Conservation (phyloP, 129 eudicot species). For the Apium graveolens region DNA sequence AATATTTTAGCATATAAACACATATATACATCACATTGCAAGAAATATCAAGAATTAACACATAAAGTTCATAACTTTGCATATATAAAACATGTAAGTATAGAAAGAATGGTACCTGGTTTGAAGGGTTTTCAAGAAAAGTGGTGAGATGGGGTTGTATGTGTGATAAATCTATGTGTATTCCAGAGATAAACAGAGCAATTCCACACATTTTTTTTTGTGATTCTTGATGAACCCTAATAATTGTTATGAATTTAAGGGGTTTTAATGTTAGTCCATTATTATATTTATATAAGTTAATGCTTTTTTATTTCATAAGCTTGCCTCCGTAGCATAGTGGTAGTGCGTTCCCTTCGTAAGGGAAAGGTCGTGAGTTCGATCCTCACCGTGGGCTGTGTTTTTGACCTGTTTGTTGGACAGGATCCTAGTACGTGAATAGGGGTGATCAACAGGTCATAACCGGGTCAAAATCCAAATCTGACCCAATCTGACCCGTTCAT, state of each 20-base stretch:
- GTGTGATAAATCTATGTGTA: constrained; percentile 37
- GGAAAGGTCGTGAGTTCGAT: constrained; percentile 99
- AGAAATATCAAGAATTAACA: background rate
- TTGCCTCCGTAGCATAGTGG: constrained; percentile 99
- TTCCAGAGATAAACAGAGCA: constrained; percentile 53
- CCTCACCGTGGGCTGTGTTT: constrained; percentile 91
- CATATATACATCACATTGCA: constrained; percentile 12
- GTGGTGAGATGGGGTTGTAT: constrained; percentile 16
- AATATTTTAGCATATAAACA: constrained; percentile 9
- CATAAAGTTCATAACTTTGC: no score
- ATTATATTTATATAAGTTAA: background rate
- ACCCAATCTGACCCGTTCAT: no score
- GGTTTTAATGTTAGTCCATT: background rate
- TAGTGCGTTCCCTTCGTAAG: constrained; percentile 99
- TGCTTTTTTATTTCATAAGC: fast-evolving
- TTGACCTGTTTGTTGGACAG: no score
- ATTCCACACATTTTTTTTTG: constrained; percentile 78
- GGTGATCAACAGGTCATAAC: no score
- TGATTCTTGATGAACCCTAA: background rate
- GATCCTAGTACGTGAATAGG: no score
- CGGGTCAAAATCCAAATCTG: no score
- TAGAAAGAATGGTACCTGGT: constrained; percentile 26
- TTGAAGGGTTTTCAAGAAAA: constrained; percentile 15
- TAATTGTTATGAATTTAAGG: background rate
- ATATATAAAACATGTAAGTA: background rate